phyloP scores from a whole-genome alignment of 768 basidiomycete species.

The Polyporus arcularius region DNA sequence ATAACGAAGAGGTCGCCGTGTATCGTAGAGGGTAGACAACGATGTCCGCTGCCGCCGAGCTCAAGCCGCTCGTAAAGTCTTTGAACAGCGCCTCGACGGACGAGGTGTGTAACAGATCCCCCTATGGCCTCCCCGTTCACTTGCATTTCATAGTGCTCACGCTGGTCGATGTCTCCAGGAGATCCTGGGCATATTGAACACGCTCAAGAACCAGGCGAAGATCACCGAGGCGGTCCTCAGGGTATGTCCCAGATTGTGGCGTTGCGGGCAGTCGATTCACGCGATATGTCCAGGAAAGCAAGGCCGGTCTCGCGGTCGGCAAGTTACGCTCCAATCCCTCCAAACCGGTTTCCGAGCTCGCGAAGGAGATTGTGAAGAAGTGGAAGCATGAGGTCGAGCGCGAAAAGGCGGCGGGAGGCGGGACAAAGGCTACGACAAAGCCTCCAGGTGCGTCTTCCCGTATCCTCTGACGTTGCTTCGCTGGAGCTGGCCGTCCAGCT shows the following conservation, averaged over 20 bases:
- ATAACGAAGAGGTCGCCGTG: not conserved
- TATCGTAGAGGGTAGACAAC: slow-evolving; percentile 4
- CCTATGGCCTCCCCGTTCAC: slow-evolving; percentile 40
- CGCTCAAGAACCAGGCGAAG: slow-evolving; percentile 64
- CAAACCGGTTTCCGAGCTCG: slow-evolving; percentile 76
- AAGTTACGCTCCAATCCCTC: slow-evolving; percentile 77
- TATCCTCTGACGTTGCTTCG: not conserved
- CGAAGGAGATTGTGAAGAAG: slow-evolving; percentile 89
- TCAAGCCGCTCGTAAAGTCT: slow-evolving; percentile 82
- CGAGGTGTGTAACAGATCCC: slow-evolving; percentile 49
- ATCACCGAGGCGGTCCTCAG: slow-evolving; percentile 75
- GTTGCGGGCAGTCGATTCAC: not conserved
- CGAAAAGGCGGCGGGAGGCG: slow-evolving; percentile 43
- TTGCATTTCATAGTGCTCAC: slow-evolving; percentile 27
- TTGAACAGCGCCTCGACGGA: slow-evolving; percentile 61
- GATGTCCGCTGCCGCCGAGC: slow-evolving; percentile 50
- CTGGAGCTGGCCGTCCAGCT: not conserved
- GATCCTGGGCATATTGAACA: slow-evolving; percentile 56
- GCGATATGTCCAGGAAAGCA: slow-evolving; percentile 68
- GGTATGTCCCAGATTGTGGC: slow-evolving; percentile 49
- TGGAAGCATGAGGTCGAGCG: slow-evolving; percentile 91
- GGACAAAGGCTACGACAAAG: slow-evolving; percentile 25
- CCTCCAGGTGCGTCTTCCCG: slow-evolving; percentile 38
- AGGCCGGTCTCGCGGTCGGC: slow-evolving; percentile 88
- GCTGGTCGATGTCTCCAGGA: slow-evolving; percentile 46